phyloP scores from a whole-genome alignment of 495 filamentous ascomycete genomes.

The Talaromyces ruber region DNA sequence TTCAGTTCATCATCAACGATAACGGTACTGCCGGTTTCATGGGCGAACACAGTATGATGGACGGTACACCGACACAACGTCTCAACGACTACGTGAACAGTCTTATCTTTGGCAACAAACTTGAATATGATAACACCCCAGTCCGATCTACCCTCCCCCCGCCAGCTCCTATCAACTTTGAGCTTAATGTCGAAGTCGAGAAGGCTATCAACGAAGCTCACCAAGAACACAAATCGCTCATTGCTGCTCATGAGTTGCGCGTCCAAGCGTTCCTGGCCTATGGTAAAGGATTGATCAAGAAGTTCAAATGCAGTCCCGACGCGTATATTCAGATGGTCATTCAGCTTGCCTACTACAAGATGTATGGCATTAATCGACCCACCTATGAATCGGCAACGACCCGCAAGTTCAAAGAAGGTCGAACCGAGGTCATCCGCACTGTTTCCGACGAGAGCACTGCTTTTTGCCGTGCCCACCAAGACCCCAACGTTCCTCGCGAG shows the following conservation, averaged over 20 bases:
- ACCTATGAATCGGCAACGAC: slow-evolving; percentile 97
- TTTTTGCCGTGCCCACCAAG: slow-evolving; percentile 79
- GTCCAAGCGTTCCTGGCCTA: slow-evolving; percentile 96
- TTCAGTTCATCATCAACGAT: slow-evolving; percentile 97
- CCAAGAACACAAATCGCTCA: slow-evolving; percentile 68
- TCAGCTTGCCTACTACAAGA: slow-evolving; percentile 97
- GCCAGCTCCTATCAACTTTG: slow-evolving; percentile 67
- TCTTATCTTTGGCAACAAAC: slow-evolving; percentile 82
- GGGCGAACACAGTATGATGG: slow-evolving; percentile 99
- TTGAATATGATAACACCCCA: slow-evolving; percentile 68
- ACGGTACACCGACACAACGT: slow-evolving; percentile 93
- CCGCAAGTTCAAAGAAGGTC: slow-evolving; percentile 88
- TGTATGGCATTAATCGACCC: slow-evolving; percentile 96
- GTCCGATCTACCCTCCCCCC: slow-evolving; percentile 80
- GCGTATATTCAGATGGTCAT: slow-evolving; percentile 99
- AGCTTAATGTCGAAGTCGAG: slow-evolving; percentile 60
- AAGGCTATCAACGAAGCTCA: slow-evolving; percentile 67
- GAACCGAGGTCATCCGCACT: slow-evolving; percentile 90
- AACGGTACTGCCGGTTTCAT: slow-evolving; percentile 97
- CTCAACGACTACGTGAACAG: slow-evolving; percentile 90
- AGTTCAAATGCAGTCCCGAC: slow-evolving; percentile 97
- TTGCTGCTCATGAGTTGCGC: slow-evolving; percentile 79
- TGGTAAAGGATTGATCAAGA: slow-evolving; percentile 98
- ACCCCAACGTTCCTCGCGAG: slow-evolving; percentile 51
- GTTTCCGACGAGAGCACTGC: slow-evolving; percentile 89